Base-by-base conservation (phyloP, 164 flowering plant species). In the Magnolia changhungtana region DNA sequence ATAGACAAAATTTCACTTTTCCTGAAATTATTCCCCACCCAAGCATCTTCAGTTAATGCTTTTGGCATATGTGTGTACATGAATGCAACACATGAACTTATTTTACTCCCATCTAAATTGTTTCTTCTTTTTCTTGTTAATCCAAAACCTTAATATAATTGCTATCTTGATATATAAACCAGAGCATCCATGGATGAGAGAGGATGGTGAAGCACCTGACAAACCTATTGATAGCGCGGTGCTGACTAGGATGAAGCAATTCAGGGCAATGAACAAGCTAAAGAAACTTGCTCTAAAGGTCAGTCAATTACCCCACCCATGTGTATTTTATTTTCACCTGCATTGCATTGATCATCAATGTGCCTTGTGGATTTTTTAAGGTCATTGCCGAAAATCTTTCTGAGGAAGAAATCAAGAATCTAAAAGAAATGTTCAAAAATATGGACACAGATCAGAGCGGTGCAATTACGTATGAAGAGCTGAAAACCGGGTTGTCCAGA, bases 371-470 rank as follows among this genome's bases (percentile, higher is more conserved):
- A 55, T 78, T 75, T 24, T 65, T 79, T 70, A 76, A 95, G 98
- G 92, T 94, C 61, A 93, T 96, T 66, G 99, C 99, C 64, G 89
- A 92, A 78, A 89, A 80, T 78, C 87, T 96, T 69, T 83, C 92
- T 16, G 92, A 88, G 69, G 97, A 92, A 83, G 99, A 96, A 75
- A 89, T 94, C 75, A 90, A 89, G 81, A 97, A 98, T 45, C 77
- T 94, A 86, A 88, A 82, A 73, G 85, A 93, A 80, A 89, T 91
- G 97, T 96, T 96, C 82, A 85, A 82, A 77, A 96, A 94, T 86
- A 96, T 96, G 67, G 98, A 96, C 84, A 96, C 97, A 8, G 99
- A 96, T 83, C 65, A 84, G 67, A 95, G 96, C 78, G 99, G 98
- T 18, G 78, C 91, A 27, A 92, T 95, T 73, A 93, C 98, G n/a